These are phyloP conservation scores for Paramyrothecium roridum DNA, from an alignment of 2,329 filamentous ascomycete genomes.

Conservation along the genomic window DNA sequence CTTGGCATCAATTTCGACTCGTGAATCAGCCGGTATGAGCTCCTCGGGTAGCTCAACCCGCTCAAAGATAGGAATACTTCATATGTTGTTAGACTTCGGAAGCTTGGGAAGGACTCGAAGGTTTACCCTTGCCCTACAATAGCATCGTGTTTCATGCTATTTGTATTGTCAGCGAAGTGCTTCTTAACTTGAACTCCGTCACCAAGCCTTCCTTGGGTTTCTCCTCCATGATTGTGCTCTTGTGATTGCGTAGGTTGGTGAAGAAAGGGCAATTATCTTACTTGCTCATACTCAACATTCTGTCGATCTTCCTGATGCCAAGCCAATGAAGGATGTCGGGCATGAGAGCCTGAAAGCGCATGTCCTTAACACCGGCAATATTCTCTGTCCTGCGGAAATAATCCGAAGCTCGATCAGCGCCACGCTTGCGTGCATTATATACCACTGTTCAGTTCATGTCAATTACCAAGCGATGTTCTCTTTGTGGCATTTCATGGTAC, in stretches of 20 bases:
- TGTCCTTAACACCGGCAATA: constrained; percentile 92
- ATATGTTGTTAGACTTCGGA: constrained; percentile 7
- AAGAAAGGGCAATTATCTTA: constrained; percentile 37
- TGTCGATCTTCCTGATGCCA: constrained; percentile 96
- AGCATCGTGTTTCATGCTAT: constrained; percentile 85
- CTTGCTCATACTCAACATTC: constrained; percentile 99
- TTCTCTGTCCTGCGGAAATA: constrained; percentile 99
- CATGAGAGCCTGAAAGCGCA: constrained; percentile 98
- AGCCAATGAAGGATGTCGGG: constrained; percentile 97
- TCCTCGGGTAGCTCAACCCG: constrained; percentile 89
- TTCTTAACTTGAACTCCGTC: constrained; percentile 2
- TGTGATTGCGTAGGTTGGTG: background rate
- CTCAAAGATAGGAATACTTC: constrained; percentile 79
- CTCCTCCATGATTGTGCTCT: background rate
- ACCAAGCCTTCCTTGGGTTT: background rate
- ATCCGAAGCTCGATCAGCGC: constrained; percentile 76
- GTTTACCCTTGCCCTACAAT: constrained; percentile 76
- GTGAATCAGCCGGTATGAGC: constrained; percentile 88
- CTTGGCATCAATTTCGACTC: constrained; percentile 99
- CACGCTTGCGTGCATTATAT: constrained; percentile 79
- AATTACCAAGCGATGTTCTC: background rate
- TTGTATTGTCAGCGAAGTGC: constrained; percentile 20
- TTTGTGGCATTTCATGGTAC: constrained; percentile 13
- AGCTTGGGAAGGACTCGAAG: constrained; percentile 1
- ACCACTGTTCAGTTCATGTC: constrained; percentile 39